Percentiles rank a stretch among this genome's conserved stretches.
Conservation (phyloP, 2,329 filamentous ascomycete genomes). For the Dothistroma septosporum region DNA sequence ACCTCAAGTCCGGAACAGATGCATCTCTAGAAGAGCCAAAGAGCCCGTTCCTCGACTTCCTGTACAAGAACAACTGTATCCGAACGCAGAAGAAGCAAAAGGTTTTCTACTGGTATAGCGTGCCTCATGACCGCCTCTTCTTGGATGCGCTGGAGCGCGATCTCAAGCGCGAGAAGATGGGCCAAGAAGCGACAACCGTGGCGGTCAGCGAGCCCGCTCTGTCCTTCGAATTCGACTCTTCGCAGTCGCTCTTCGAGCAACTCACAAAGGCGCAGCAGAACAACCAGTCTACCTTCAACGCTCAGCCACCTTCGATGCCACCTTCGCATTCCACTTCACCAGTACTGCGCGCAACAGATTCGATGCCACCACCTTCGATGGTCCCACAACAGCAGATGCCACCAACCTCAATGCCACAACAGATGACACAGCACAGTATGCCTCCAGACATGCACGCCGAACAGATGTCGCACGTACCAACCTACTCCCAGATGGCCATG, state of each 20-base stretch:
- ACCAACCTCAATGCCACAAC: slow-evolving; percentile 29
- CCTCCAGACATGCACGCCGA: slow-evolving; percentile 57
- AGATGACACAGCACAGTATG: slow-evolving; percentile 32
- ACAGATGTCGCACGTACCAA: slow-evolving; percentile 55
- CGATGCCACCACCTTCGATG: slow-evolving; percentile 89
- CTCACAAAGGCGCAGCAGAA: slow-evolving; percentile 98
- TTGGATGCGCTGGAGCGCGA: slow-evolving; percentile 96
- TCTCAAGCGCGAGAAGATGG: slow-evolving; percentile 98
- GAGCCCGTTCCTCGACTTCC: slow-evolving; percentile 94
- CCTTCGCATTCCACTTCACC: slow-evolving; percentile 83
- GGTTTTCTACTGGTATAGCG: slow-evolving; percentile 99
- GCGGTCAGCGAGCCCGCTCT: slow-evolving; percentile 95
- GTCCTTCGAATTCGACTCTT: slow-evolving; percentile 98
- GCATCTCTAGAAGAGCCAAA: slow-evolving; percentile 98
- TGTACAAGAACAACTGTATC: slow-evolving; percentile 99
- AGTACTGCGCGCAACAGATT: slow-evolving; percentile 83
- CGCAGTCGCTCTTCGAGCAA: slow-evolving; percentile 97
- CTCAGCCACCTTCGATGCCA: slow-evolving; percentile 35
- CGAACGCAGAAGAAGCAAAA: slow-evolving; percentile 99
- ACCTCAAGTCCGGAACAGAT: slow-evolving; percentile 96
- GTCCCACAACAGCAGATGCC: slow-evolving; percentile 49
- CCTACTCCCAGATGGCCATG: slow-evolving; percentile 72
- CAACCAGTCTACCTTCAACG: slow-evolving; percentile 84
- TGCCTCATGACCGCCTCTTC: slow-evolving; percentile 94
- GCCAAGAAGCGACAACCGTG: slow-evolving; percentile 93